A percentile compares a stretch with the other conserved stretches of the same genome.
Evolutionary conservation across 2,329 filamentous ascomycete species (phyloP).

Genomic region (Metarhizium rileyi): DNA sequence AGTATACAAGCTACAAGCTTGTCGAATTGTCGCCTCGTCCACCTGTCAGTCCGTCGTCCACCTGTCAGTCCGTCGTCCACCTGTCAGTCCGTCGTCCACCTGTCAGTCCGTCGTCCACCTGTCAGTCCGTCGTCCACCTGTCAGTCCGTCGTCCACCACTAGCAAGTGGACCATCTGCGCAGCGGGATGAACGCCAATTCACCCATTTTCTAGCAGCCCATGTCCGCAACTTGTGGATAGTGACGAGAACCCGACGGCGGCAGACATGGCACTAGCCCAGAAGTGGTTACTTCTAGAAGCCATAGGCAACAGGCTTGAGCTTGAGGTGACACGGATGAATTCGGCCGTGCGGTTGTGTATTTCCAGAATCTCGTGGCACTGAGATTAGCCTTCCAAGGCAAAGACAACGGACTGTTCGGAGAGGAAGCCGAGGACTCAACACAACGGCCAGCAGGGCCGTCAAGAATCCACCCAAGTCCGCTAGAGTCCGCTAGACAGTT

Average conservation of each 20-base stretch:
- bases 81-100: neutral
- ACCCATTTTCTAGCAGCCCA: neutral
- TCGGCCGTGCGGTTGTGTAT: constrained; percentile 2
- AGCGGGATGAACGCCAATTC: constrained; percentile 6
- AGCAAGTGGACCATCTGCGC: constrained; percentile 2
- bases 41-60: neutral
- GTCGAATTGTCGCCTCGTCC: too few species aligned
- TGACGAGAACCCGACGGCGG: neutral
- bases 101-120: neutral
- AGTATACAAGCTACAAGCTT: neutral
- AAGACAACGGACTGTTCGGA: neutral
- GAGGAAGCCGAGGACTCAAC: constrained; percentile 6
- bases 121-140: neutral
- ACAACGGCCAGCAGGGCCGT: constrained; percentile 5
- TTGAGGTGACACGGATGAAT: constrained; percentile 5
- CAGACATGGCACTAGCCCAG: neutral
- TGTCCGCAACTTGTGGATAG: neutral
- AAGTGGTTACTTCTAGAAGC: neutral
- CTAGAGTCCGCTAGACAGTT: neutral
- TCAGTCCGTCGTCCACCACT: neutral
- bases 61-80: neutral
- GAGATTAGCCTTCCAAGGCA: constrained; percentile 2
- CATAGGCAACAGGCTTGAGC: neutral
- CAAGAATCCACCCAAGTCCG: neutral
- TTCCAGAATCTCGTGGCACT: neutral